A percentile compares a stretch with the other conserved stretches of the same genome.
Evolutionary conservation across 2,329 filamentous ascomycete genomes (phyloP).

Genomic region (Biscogniauxia marginata): DNA sequence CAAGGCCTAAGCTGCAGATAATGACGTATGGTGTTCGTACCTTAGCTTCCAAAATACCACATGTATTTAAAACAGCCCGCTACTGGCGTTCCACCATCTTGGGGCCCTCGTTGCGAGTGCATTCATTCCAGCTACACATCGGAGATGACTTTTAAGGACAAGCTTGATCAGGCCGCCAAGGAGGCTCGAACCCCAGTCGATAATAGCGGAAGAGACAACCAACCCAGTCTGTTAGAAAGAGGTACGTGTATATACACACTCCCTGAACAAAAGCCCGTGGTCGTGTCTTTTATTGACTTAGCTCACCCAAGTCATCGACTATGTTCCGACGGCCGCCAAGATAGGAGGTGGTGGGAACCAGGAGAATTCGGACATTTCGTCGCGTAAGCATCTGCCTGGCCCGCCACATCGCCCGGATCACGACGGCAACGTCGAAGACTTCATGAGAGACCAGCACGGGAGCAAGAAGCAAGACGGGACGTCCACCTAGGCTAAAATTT

Average conservation of each 20-base stretch:
- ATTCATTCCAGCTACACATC: background rate
- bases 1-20: no score
- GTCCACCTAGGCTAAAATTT: no score
- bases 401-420: slow-evolving; percentile 45
- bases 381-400: slow-evolving; percentile 25
- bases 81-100: no score
- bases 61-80: no score
- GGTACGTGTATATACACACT: slow-evolving; percentile 30
- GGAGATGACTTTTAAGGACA: slow-evolving; percentile 41
- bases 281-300: background rate
- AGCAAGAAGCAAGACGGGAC: slow-evolving; percentile 37
- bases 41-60: background rate
- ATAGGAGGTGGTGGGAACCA: slow-evolving; percentile 37
- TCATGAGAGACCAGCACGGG: slow-evolving; percentile 51
- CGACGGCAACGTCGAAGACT: slow-evolving; percentile 51
- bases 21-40: no score
- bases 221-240: slow-evolving; percentile 43
- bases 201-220: slow-evolving; percentile 14
- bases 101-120: background rate
- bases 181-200: slow-evolving; percentile 31
- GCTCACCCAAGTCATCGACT: slow-evolving; percentile 37
- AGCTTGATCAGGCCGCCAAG: slow-evolving; percentile 43
- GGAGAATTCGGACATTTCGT: slow-evolving; percentile 22
- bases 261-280: background rate
- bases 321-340: slow-evolving; percentile 43